A percentile compares a stretch with the other conserved stretches of the same genome.
Conservation (phyloP, 2,329 filamentous ascomycete genomes). For the Trichophyton rubrum region DNA sequence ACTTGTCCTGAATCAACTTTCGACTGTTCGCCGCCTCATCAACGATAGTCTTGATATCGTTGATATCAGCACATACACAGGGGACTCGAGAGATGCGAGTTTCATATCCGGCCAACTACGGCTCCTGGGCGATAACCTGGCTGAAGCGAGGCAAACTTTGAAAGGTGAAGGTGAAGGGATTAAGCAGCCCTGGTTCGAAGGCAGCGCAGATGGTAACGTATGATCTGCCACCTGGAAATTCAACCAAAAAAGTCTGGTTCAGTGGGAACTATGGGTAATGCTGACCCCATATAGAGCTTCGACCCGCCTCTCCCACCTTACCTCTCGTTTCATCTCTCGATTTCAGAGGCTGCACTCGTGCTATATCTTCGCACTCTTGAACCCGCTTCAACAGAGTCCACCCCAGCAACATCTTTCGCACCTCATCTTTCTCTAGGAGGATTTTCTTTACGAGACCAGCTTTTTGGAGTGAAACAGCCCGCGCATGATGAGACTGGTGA, state of each 20-base stretch:
- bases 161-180: constrained; percentile 42
- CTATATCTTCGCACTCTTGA: constrained; percentile 59
- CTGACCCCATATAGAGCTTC: constrained; percentile 29
- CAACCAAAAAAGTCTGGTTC: neutral
- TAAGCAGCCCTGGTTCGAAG: constrained; percentile 44
- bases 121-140: constrained; percentile 48
- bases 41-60: constrained; percentile 75
- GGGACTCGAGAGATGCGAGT: constrained; percentile 47
- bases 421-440: constrained; percentile 50
- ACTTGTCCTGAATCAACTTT: constrained; percentile 56
- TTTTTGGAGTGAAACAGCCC: constrained; percentile 41
- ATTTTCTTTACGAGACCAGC: constrained; percentile 46
- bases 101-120: constrained; percentile 48
- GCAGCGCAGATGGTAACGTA: constrained; percentile 46
- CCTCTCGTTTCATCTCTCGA: constrained; percentile 59
- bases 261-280: neutral
- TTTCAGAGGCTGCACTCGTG: constrained; percentile 59
- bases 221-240: constrained; percentile 7
- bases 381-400: constrained; percentile 45
- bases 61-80: constrained; percentile 60
- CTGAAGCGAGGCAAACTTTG: constrained; percentile 46
- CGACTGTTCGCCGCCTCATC: constrained; percentile 60
- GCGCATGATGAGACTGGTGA: constrained; percentile 72
- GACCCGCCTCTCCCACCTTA: constrained; percentile 50
- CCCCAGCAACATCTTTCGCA: constrained; percentile 52